Base-by-base conservation (phyloP, 257 asterid genomes). In the Solanum medicagineum region DNA sequence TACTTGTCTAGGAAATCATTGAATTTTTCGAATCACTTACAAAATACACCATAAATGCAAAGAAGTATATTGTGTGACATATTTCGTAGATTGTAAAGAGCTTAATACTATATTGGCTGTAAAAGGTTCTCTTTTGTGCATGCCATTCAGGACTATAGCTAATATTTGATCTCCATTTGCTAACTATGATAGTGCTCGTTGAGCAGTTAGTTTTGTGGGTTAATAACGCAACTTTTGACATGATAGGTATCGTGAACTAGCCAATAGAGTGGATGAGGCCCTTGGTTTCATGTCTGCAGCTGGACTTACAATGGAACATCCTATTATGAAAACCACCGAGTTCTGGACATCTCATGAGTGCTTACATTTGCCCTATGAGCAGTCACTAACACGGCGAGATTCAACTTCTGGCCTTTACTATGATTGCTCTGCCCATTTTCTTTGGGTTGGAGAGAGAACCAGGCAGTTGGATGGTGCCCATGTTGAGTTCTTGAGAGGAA, bases 271-370 rank as follows among this genome's bases (percentile, higher is more conserved):
- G 40, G 98, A 94, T 45, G 98, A 94, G 92, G 96, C 98, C 60
- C 90, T 94, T 29, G 98, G 98, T 65, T 94, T 94, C 85, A 94
- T 94, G 98, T 65, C 91, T 81, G 98, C 98, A 80, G 93, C 98
- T 60, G 98, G 98, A 47, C 95, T 93, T 54, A 93, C 95, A 10
- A 79, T 88, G 90, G 96, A 94, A 83, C 95, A 94, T 87, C 95
- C 98, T 12, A 89, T 91, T 62, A 94, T 93, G 98, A 87, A 85
- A 51, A 87, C 95, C 40, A 94, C 98, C 0, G 96, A 93, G 19
- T 94, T 94, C 74, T 94, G 96, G 96, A 94, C 98, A 56, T 94
- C 98, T 22, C 98, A 94, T 14, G 98, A 94, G 91, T 94, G 98
- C 87, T 89, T 94, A 91, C 94, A 89, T 84, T 87, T 94, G 88